Evolutionary conservation across 208 protist genomes (phyloP).

Genomic region (Wallacemonas sp.): DNA sequence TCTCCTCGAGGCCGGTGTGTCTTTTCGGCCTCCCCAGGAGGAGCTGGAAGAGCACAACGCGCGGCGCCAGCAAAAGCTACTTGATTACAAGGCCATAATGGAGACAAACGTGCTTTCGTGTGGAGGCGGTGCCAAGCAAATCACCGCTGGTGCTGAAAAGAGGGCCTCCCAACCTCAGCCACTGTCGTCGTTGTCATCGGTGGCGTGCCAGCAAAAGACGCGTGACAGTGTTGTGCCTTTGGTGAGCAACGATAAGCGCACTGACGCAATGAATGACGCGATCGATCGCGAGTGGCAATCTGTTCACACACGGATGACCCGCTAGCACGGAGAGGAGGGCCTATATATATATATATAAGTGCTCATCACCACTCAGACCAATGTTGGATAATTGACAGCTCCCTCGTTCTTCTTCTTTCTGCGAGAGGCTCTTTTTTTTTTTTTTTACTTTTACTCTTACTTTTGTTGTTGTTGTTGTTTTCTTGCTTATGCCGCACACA

Average conservation of each 20-base stretch:
- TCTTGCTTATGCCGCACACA: no score
- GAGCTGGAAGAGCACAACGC: constrained; percentile 66
- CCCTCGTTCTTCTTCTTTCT: neutral
- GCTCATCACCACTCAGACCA: no score
- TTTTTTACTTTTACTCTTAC: constrained; percentile 3
- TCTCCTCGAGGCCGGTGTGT: constrained; percentile 56
- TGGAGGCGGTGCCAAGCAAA: no score
- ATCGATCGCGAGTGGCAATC: neutral
- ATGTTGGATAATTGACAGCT: no score
- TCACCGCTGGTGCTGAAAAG: neutral
- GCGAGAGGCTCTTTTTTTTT: constrained; percentile 19
- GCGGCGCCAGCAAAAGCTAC: constrained; percentile 62
- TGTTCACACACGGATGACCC: neutral
- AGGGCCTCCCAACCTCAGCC: neutral
- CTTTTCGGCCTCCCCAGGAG: constrained; percentile 64
- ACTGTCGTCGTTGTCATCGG: neutral
- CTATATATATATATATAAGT: neutral
- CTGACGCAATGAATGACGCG: neutral
- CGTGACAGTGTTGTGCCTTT: no score
- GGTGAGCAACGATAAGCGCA: no score
- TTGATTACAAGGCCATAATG: constrained; percentile 83
- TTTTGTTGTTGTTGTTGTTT: constrained; percentile 11
- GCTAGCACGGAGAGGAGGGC: neutral
- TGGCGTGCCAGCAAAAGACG: no score
- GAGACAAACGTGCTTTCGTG: constrained; percentile 6